These are phyloP conservation scores for Podospora tetraspora DNA, from an alignment of 495 filamentous ascomycete genomes.

Conservation along the genomic window DNA sequence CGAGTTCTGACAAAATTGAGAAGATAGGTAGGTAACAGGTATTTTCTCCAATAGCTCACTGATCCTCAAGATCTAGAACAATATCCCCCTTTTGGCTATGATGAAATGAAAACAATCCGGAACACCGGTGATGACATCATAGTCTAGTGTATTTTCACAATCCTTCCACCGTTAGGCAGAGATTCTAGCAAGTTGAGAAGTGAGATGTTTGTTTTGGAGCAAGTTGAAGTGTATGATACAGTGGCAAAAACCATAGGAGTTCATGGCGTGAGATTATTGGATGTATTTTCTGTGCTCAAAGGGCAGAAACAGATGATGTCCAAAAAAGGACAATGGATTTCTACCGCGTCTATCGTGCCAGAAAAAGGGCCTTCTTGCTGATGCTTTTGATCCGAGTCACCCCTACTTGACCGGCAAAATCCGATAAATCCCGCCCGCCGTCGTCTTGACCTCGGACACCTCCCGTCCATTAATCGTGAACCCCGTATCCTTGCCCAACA, in stretches of 20 bases:
- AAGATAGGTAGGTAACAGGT: too few relatives aligned
- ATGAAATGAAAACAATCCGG: too few relatives aligned
- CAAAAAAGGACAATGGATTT: not conserved
- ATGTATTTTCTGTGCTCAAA: not conserved
- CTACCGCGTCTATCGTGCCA: too few relatives aligned
- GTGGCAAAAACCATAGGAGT: not conserved
- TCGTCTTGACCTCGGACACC: not conserved
- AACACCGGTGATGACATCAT: too few relatives aligned
- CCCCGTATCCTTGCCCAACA: not conserved
- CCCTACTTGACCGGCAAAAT: not conserved
- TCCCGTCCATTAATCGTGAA: not conserved
- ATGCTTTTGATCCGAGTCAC: not conserved
- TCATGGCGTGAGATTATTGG: not conserved
- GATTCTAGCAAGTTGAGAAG: not conserved
- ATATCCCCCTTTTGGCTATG: too few relatives aligned
- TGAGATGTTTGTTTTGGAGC: too few relatives aligned
- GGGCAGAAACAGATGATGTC: not conserved
- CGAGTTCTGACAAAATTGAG: too few relatives aligned
- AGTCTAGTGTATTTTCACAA: too few relatives aligned
- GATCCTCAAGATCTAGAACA: too few relatives aligned
- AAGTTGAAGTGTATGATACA: not conserved
- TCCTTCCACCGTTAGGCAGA: too few relatives aligned
- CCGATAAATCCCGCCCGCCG: not conserved
- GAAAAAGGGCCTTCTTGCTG: not conserved
- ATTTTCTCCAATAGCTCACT: too few relatives aligned